Base-by-base conservation (phyloP, 2,329 filamentous ascomycete species). In the Phaeophleospora eucalypticola region DNA sequence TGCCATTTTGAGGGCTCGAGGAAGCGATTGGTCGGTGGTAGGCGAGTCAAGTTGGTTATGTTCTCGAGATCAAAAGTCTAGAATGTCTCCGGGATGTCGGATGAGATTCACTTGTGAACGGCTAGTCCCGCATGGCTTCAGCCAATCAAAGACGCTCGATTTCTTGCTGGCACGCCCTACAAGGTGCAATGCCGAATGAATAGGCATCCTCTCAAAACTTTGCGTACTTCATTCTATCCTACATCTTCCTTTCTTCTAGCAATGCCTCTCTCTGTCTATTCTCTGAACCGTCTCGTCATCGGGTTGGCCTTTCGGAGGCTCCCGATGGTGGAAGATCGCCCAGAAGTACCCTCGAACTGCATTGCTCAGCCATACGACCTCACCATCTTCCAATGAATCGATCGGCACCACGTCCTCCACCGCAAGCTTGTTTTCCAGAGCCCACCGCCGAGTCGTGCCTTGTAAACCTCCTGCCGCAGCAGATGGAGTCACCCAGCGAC, bases 321-420 rank as follows among this genome's bases (percentile, higher is more conserved):
- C 27, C 12, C 42, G 39, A 40, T n/a, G 29, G 29, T 45, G 41
- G 27, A 61, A 58, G 15, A 49, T 50, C 7, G 59, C 62, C 12
- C 52, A 53, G 43, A 62, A 67, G 54, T 95, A 95, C 0, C 91
- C 91, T 54, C 86, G 79, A 1, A 91, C 85, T 0, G 87, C 89
- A 66, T 91, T 96, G 66, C 89, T 95, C 43, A 96, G 70, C 86
- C 89, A 95, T 52, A 90, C 86, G 43, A 83, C 76, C 65, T 96
- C 90, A 1, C 84, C 87, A 53, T 87, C 75, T 3, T 74, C 63
- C 10, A 95, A 65, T 4, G 82, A 82, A 10, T 75, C 69, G 2
- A 72, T 72, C n/a, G 65, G 66, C 14, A 95, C 72, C 2, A 71
- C 66, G 52, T 82, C 78, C 61, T 94, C 86, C 21, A 76, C 72